phyloP scores from a whole-genome alignment of 805 yeast species.

The Geotrichum ghanense region DNA sequence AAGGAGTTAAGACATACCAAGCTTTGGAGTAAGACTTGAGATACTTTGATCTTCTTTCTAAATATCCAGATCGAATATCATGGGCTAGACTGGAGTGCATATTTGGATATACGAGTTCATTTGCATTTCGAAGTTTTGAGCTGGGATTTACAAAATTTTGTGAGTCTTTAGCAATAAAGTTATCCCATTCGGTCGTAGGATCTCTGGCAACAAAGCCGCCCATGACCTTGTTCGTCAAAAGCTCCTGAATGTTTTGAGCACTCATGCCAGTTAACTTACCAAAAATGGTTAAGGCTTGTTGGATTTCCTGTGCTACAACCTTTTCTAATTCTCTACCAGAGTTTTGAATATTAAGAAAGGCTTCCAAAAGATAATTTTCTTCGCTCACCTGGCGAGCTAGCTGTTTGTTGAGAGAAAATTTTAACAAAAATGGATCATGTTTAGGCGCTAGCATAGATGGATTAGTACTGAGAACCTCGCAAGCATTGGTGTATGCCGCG shows the following conservation, averaged over 20 bases:
- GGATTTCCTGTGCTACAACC: conserved; percentile 78
- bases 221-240: conserved; percentile 59
- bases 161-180: conserved; percentile 61
- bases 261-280: conserved; percentile 48
- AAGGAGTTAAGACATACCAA: conserved; percentile 84
- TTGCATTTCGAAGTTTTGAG: conserved; percentile 48
- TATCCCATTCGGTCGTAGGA: conserved; percentile 79
- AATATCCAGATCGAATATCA: conserved; percentile 62
- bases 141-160: conserved; percentile 51
- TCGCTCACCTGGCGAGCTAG: conserved; percentile 68
- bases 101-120: conserved; percentile 54
- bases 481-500: conserved; percentile 42
- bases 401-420: conserved; percentile 60
- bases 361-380: conserved; percentile 81
- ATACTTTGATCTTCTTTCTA: conserved; percentile 86
- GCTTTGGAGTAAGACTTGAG: conserved; percentile 84
- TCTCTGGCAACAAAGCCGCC: conserved; percentile 70
- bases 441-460: conserved; percentile 36
- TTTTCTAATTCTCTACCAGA: conserved; percentile 84
- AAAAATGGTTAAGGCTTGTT: conserved; percentile 64
- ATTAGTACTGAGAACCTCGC: conserved; percentile 47
- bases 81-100: conserved; percentile 58
- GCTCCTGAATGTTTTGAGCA: conserved; percentile 24
- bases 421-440: conserved; percentile 75
- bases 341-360: conserved; percentile 73